These are phyloP conservation scores for Fraxinus albicans DNA, from an alignment of 305 asterid species.

Conservation along the genomic window DNA sequence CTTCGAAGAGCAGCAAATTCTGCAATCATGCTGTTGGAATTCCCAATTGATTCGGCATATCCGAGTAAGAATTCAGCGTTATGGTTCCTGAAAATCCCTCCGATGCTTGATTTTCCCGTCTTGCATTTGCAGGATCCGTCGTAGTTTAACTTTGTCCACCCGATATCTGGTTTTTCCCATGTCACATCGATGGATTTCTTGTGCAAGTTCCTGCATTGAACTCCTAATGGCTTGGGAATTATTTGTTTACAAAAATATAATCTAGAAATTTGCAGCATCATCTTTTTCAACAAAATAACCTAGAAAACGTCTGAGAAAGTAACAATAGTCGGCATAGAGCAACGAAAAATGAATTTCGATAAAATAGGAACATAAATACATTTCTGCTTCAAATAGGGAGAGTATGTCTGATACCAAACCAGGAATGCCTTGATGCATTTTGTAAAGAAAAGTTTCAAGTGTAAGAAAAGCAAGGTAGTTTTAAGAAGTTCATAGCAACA, in stretches of 20 bases:
- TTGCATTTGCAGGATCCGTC: slow-evolving; percentile 77
- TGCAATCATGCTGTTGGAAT: slow-evolving; percentile 55
- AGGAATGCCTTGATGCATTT: slow-evolving; percentile 24
- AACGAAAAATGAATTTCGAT: background rate
- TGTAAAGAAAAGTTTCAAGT: slow-evolving; percentile 30
- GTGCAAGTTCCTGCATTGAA: slow-evolving; percentile 49
- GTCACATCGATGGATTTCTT: slow-evolving; percentile 37
- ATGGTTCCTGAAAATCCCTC: slow-evolving; percentile 70
- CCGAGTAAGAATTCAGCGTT: slow-evolving; percentile 68
- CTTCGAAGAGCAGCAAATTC: slow-evolving; percentile 59
- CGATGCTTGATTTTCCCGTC: slow-evolving; percentile 71
- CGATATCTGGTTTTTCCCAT: slow-evolving; percentile 65
- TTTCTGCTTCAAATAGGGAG: slow-evolving; percentile 2
- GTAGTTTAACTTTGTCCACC: slow-evolving; percentile 78
- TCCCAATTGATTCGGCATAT: slow-evolving; percentile 62
- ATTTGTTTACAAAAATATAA: slow-evolving; percentile 17
- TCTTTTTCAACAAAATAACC: background rate
- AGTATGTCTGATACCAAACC: background rate
- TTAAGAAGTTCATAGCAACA: slow-evolving; percentile 23
- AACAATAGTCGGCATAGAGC: background rate
- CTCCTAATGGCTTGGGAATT: slow-evolving; percentile 30
- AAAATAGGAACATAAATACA: slow-evolving; percentile 1
- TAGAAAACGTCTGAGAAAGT: background rate
- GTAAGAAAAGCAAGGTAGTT: slow-evolving; percentile 41
- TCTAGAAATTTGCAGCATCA: slow-evolving; percentile 34